A percentile compares a stretch with the other conserved stretches of the same genome.
Evolutionary conservation across 208 protist species (phyloP).

Genomic region (Vickermania spadyakhi): DNA sequence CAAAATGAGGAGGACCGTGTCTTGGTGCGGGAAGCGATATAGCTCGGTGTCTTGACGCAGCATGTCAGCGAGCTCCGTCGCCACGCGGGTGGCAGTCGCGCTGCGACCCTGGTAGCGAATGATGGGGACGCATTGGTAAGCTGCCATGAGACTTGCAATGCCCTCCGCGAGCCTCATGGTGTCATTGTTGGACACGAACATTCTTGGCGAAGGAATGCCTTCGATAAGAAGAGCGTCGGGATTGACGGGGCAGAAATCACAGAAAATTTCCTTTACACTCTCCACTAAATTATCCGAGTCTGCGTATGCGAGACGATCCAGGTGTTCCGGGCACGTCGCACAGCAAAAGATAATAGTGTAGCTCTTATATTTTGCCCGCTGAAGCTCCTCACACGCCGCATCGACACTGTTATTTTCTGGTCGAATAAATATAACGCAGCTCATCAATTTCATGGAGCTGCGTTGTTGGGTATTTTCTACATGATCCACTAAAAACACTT

Average conservation of each 20-base stretch:
- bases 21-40: conserved; percentile 75
- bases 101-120: conserved; percentile 66
- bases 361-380: conserved; percentile 69
- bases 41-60: conserved; percentile 74
- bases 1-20: conserved; percentile 63
- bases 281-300: conserved; percentile 92
- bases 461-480: conserved; percentile 58
- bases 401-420: conserved; percentile 88
- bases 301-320: conserved; percentile 91
- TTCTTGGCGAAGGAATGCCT: background rate
- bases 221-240: conserved; percentile 66
- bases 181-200: conserved; percentile 12
- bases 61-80: conserved; percentile 47
- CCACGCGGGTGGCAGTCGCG: conserved; percentile 56
- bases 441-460: conserved; percentile 90
- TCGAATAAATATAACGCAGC: conserved; percentile 87
- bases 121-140: conserved; percentile 51
- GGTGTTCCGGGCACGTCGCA: conserved; percentile 35
- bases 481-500: conserved; percentile 95
- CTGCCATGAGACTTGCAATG: conserved; percentile 66
- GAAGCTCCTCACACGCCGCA: conserved; percentile 80
- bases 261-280: conserved; percentile 93
- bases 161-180: conserved; percentile 51
- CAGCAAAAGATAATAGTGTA: conserved; percentile 91
- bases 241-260: conserved; percentile 92